A percentile compares a stretch with the other conserved stretches of the same genome.
These are phyloP conservation scores for Scedosporium aurantiacum DNA, from an alignment of 2,329 filamentous ascomycete species.

Conservation along the genomic window DNA sequence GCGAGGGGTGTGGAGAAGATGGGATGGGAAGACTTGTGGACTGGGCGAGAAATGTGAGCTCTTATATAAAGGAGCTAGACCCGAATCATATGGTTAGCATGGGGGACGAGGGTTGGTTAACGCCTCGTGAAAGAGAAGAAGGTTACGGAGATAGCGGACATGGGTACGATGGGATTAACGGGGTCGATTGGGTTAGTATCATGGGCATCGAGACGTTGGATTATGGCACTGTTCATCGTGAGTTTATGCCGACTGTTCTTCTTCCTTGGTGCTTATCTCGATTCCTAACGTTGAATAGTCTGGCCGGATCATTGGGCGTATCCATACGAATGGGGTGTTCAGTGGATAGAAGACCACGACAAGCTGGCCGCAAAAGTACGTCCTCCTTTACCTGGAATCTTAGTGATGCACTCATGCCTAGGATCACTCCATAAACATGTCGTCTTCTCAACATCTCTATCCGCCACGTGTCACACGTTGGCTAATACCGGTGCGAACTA, in stretches of 20 bases:
- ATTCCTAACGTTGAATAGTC: not conserved
- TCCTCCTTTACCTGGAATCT: not conserved
- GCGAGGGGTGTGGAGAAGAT: slow-evolving; percentile 44
- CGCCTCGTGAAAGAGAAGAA: not conserved
- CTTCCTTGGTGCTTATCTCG: not conserved
- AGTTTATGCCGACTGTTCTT: not conserved
- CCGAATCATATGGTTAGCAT: slow-evolving; percentile 49
- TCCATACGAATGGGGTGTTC: slow-evolving; percentile 1
- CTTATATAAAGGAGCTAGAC: slow-evolving; percentile 53
- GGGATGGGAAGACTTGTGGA: slow-evolving; percentile 33
- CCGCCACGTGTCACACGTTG: not conserved
- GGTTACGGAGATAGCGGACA: not conserved
- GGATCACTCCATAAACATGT: not conserved
- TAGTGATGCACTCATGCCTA: too few species aligned
- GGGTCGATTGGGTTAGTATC: not conserved
- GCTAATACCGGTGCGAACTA: not conserved
- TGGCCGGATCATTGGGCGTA: slow-evolving; percentile 2
- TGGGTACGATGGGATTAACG: not conserved
- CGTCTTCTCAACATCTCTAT: not conserved
- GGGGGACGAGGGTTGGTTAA: slow-evolving; percentile 37
- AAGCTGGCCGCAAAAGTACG: not conserved
- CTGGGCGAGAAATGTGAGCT: slow-evolving; percentile 45
- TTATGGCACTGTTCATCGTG: not conserved
- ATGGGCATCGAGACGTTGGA: not conserved
- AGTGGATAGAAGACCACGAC: slow-evolving; percentile 4